Evolutionary conservation across 2,329 filamentous ascomycete species (phyloP).

Genomic region (Fusarium sp.): DNA sequence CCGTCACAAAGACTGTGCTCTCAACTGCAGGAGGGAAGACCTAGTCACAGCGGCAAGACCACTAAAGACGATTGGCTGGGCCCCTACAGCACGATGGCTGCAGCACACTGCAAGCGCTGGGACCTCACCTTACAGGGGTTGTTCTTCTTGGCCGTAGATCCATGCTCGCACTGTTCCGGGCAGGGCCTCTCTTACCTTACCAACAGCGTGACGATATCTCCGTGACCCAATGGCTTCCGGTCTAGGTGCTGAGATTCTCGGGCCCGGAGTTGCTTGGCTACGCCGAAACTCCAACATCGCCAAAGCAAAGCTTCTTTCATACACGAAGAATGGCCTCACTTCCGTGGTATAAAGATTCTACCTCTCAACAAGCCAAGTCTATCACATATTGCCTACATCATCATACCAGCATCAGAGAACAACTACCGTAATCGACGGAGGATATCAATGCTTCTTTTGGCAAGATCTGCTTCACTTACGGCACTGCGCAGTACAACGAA

Average conservation of each 20-base stretch:
- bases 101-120: constrained; percentile 44
- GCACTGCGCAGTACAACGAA: constrained; percentile 6
- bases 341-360: constrained; percentile 1
- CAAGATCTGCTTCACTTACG: constrained; percentile 14
- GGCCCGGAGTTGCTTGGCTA: constrained; percentile 25
- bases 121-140: constrained; percentile 15
- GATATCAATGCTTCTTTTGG: constrained; percentile 9
- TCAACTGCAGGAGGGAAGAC: constrained; percentile 19
- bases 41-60: constrained; percentile 16
- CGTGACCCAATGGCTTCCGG: constrained; percentile 13
- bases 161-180: constrained; percentile 13
- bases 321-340: constrained; percentile 17
- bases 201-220: constrained; percentile 3
- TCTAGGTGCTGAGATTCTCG: constrained; percentile 15
- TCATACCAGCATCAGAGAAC: neutral
- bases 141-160: constrained; percentile 7
- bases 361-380: neutral
- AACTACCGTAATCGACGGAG: neutral
- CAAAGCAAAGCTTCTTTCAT: constrained; percentile 6
- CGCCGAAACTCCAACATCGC: constrained; percentile 23
- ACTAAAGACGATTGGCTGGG: constrained; percentile 17
- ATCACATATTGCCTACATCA: constrained; percentile 1
- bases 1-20: constrained; percentile 31
- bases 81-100: constrained; percentile 41
- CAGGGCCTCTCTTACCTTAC: constrained; percentile 1